phyloP scores from a whole-genome alignment of 1,139 yeast species.

The Barnettozyma hawaiiensis region DNA sequence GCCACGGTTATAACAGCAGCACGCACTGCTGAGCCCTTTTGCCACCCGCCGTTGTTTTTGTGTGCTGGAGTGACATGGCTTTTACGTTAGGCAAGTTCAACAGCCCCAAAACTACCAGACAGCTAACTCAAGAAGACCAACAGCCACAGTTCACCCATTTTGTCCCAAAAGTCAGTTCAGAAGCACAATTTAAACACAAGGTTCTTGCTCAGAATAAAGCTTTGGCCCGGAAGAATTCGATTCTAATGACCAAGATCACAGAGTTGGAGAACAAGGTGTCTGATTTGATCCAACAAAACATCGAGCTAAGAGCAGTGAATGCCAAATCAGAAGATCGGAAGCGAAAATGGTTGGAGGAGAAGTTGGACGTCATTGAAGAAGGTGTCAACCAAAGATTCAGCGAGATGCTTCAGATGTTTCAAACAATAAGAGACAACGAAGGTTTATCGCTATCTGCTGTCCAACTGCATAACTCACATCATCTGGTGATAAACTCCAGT shows the following conservation, averaged over 20 bases:
- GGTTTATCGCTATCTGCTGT: slow-evolving; percentile 27
- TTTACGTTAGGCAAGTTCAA: slow-evolving; percentile 18
- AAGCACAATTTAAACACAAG: slow-evolving; percentile 22
- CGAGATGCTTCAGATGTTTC: slow-evolving; percentile 38
- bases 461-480: slow-evolving; percentile 10
- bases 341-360: slow-evolving; percentile 31
- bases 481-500: slow-evolving; percentile 2
- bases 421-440: slow-evolving; percentile 32
- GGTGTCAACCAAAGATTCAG: slow-evolving; percentile 40
- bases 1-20: slow-evolving; percentile 3
- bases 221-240: slow-evolving; percentile 50
- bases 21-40: not conserved
- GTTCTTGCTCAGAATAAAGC: slow-evolving; percentile 44
- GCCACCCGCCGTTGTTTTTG: not conserved
- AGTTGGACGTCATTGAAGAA: slow-evolving; percentile 35
- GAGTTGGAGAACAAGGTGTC: slow-evolving; percentile 46
- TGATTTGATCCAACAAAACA: slow-evolving; percentile 43
- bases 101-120: slow-evolving; percentile 15
- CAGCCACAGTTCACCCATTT: slow-evolving; percentile 10
- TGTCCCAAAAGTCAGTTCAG: slow-evolving; percentile 6
- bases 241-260: slow-evolving; percentile 42
- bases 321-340: slow-evolving; percentile 29
- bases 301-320: slow-evolving; percentile 34
- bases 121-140: slow-evolving; percentile 7
- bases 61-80: slow-evolving; percentile 20